Base-by-base conservation (phyloP, 768 basidiomycete species). In the Rossbeevera mucosa region DNA sequence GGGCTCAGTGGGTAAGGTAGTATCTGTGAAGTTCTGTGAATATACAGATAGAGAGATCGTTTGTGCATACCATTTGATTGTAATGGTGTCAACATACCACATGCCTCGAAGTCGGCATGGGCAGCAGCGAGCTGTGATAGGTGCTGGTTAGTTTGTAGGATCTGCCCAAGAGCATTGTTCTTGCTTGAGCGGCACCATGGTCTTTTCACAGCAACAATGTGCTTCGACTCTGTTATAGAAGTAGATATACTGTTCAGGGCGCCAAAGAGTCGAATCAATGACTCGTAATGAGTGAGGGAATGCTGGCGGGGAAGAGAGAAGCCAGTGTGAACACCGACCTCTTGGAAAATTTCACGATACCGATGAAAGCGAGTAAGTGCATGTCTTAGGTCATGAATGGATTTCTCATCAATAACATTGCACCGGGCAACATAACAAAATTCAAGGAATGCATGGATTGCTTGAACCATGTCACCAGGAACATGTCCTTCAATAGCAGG, bases 181-280 rank as follows among this genome's bases (percentile, higher is more conserved):
- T 43, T 52, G 46, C 56, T 72, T 2, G 72, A 72, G 0, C 53
- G 54, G 0, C 59, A 55, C 57, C 63, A 74, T 0, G 71, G 71
- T 33, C 70, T 48, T 43, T 74, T 73, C 2, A 74, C 68, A 1
- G 70, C 71, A 13, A 62, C 60, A 45, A 72, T 72, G 25, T 71
- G 72, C 40, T 65, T 69, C 0, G 66, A 68, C 44, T 74, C 71
- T 0, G 69, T 74, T 8, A 73, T 73, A 6, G 71, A 73, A 0
- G 67, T 65, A 38, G 67, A 72, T 0, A 73, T 52, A 0, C 73
- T 67, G 48, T 71, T 72, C 5, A 66, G 71, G 2, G 66, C 58
- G n/a, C 66, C 67, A 51, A 72, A 74, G 5, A 60, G 43, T 1
- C 29, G 31, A 20, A 72, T 71, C 1, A 61, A 24, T 0, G 25